Percentiles rank a stretch among this genome's conserved stretches.
These are phyloP conservation scores for Craterostigma plantagineum DNA, from an alignment of 257 asterid species.

Conservation along the genomic window DNA sequence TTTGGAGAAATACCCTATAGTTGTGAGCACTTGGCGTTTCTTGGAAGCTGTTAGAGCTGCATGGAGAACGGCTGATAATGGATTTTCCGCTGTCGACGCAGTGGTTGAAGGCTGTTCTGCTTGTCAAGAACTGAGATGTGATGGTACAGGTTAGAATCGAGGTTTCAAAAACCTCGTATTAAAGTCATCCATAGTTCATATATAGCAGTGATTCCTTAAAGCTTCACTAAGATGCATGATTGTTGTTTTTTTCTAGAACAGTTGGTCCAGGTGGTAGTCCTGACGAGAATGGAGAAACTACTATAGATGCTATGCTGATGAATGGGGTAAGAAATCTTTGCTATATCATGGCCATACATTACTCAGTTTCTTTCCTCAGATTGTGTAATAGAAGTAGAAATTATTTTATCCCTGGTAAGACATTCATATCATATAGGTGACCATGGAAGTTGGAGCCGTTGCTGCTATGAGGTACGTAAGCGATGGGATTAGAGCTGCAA, in stretches of 20 bases:
- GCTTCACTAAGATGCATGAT: no score
- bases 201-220: no score
- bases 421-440: conserved; percentile 61
- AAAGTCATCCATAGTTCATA: no score
- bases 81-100: conserved; percentile 70
- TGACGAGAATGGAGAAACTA: conserved; percentile 92
- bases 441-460: conserved; percentile 99
- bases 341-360: conserved; percentile 4
- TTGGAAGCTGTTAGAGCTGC: conserved; percentile 86
- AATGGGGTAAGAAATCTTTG: conserved; percentile 60
- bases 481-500: conserved; percentile 79
- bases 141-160: conserved; percentile 63
- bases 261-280: conserved; percentile 99
- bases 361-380: conserved; percentile 3
- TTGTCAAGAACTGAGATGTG: conserved; percentile 76
- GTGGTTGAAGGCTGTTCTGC: conserved; percentile 81
- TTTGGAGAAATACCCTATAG: conserved; percentile 37
- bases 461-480: conserved; percentile 86
- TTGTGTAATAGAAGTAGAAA: conserved; percentile 1
- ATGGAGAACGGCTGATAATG: conserved; percentile 42
- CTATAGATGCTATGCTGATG: conserved; percentile 92
- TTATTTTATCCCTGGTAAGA: conserved; percentile 32
- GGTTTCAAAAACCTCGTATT: neutral
- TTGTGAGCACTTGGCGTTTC: conserved; percentile 96
- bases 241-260: conserved; percentile 15